phyloP scores from a whole-genome alignment of 495 filamentous ascomycete species.

The Bombardia bombarda region DNA sequence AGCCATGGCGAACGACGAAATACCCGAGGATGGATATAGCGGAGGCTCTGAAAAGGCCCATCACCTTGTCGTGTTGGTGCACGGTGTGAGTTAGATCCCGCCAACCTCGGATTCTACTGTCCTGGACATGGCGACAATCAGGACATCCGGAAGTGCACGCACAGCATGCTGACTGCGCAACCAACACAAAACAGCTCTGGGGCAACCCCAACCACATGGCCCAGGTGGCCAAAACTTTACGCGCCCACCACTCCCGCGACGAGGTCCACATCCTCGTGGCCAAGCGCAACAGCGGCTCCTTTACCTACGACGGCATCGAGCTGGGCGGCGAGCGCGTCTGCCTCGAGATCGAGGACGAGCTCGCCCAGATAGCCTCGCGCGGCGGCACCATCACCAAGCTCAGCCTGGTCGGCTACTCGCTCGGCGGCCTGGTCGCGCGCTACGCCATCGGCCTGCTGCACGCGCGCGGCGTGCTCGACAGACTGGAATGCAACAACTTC shows the following conservation, averaged over 20 bases:
- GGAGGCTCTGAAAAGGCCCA: slow-evolving; percentile 37
- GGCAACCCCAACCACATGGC: slow-evolving; percentile 81
- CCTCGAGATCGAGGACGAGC: slow-evolving; percentile 75
- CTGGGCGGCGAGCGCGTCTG: slow-evolving; percentile 81
- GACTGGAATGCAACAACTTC: slow-evolving; percentile 83
- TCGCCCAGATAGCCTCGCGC: slow-evolving; percentile 53
- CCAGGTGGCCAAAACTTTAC: slow-evolving; percentile 59
- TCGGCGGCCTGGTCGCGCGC: slow-evolving; percentile 79
- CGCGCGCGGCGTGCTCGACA: slow-evolving; percentile 69
- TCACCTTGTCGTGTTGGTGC: slow-evolving; percentile 90
- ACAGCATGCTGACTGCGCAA: neutral
- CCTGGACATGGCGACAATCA: neutral
- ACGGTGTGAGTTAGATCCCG: slow-evolving; percentile 56
- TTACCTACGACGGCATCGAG: slow-evolving; percentile 94
- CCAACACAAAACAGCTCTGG: slow-evolving; percentile 58
- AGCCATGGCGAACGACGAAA: neutral
- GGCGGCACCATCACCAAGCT: slow-evolving; percentile 71
- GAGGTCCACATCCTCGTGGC: slow-evolving; percentile 64
- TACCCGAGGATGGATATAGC: slow-evolving; percentile 27
- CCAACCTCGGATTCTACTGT: slow-evolving; percentile 3
- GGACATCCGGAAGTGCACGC: slow-evolving; percentile 15
- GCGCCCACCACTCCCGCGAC: slow-evolving; percentile 54
- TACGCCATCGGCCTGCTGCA: slow-evolving; percentile 83
- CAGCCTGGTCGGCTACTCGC: slow-evolving; percentile 81
- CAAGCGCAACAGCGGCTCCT: slow-evolving; percentile 71